phyloP scores from a whole-genome alignment of 495 filamentous ascomycete species.

The Trichoderma reesei region DNA sequence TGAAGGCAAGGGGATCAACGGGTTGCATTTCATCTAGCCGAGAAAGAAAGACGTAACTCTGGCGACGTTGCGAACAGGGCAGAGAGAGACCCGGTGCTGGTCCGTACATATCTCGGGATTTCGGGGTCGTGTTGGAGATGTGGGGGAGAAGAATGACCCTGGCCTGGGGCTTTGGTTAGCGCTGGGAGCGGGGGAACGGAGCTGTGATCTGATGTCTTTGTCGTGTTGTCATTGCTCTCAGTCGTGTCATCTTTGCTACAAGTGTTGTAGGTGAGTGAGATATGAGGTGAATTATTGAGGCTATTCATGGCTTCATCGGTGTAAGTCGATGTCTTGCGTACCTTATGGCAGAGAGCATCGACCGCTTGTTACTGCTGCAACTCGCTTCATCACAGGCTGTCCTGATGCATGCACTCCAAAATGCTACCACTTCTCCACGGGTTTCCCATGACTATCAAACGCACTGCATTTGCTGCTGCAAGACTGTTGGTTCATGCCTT shows the following conservation, averaged over 20 bases:
- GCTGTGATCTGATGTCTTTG: neutral
- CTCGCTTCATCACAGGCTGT: too few species aligned
- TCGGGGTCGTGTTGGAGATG: neutral
- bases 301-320: too few species aligned
- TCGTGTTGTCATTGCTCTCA: too few species aligned
- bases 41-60: too few species aligned
- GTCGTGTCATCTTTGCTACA: too few species aligned
- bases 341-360: too few species aligned
- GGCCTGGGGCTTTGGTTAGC: too few species aligned
- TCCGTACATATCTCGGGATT: conserved; percentile 3
- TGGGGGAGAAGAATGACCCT: neutral
- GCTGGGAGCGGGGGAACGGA: neutral
- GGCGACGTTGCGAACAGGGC: neutral
- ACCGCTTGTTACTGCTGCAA: too few species aligned
- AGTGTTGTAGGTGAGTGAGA: too few species aligned
- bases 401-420: neutral
- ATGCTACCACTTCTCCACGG: neutral
- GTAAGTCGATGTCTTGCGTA: too few species aligned
- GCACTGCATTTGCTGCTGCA: neutral
- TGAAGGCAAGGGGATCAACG: neutral
- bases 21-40: conserved; percentile 1
- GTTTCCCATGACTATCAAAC: neutral
- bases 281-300: too few species aligned
- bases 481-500: neutral
- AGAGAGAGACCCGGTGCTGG: too few species aligned